phyloP scores from a whole-genome alignment of 1,139 yeast species.

The Arxiozyma bovina region DNA sequence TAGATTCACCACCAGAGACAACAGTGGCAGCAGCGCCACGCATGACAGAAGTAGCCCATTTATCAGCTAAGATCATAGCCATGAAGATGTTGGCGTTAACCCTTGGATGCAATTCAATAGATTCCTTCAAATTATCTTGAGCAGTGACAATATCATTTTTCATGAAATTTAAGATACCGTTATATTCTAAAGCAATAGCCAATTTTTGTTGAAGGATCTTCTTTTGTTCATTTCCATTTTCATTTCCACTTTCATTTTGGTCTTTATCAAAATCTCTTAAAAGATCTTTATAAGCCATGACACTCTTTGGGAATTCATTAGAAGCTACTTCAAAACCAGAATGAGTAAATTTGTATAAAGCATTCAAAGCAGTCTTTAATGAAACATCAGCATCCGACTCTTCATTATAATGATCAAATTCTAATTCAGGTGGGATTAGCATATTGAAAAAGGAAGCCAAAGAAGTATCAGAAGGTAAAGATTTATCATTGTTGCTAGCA shows the following conservation, averaged over 20 bases:
- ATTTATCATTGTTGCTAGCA: slow-evolving; percentile 1
- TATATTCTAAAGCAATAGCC: slow-evolving; percentile 74
- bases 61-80: slow-evolving; percentile 80
- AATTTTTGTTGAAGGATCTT: slow-evolving; percentile 34
- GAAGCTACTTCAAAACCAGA: slow-evolving; percentile 74
- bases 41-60: slow-evolving; percentile 31
- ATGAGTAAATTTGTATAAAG: slow-evolving; percentile 53
- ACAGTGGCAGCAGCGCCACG: not conserved
- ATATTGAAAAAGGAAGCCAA: slow-evolving; percentile 78
- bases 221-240: slow-evolving; percentile 35
- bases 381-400: slow-evolving; percentile 51
- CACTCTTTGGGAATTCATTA: slow-evolving; percentile 58
- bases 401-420: slow-evolving; percentile 34
- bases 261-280: slow-evolving; percentile 20
- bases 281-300: slow-evolving; percentile 41
- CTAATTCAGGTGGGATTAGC: slow-evolving; percentile 31
- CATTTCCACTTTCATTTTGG: too few relatives aligned
- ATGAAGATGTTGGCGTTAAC: slow-evolving; percentile 76
- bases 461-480: slow-evolving; percentile 77
- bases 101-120: slow-evolving; percentile 64
- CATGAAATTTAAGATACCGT: slow-evolving; percentile 76
- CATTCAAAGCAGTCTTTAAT: slow-evolving; percentile 59
- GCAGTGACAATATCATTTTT: slow-evolving; percentile 62
- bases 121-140: slow-evolving; percentile 50
- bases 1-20: not conserved